A percentile compares a stretch with the other conserved stretches of the same genome.
phyloP scores from a whole-genome alignment of 176 grass and related monocot genomes.

The Melocanna baccifera region DNA sequence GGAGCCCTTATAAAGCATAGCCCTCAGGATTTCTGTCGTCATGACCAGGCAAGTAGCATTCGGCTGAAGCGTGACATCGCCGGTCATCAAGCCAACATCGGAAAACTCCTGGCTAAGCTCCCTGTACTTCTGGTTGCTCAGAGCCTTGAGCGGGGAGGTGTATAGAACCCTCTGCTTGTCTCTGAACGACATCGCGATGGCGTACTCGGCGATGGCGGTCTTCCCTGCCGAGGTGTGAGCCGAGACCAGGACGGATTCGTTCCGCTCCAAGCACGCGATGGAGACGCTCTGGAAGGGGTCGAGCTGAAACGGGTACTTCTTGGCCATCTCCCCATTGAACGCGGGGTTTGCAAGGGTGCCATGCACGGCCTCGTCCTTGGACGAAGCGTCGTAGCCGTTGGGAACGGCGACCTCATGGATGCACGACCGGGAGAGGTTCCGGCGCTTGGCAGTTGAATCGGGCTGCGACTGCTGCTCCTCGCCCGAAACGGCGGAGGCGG shows the following conservation, averaged over 20 bases:
- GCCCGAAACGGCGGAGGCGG: neutral
- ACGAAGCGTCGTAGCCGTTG: constrained; percentile 50
- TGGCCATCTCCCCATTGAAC: constrained; percentile 84
- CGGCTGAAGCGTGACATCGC: constrained; percentile 87
- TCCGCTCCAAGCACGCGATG: constrained; percentile 81
- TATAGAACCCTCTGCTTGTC: constrained; percentile 96
- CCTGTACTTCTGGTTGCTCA: constrained; percentile 98
- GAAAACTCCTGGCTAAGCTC: constrained; percentile 90
- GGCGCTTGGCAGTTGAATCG: constrained; percentile 59
- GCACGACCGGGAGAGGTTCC: constrained; percentile 64
- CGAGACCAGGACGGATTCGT: constrained; percentile 84
- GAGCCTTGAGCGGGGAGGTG: constrained; percentile 89
- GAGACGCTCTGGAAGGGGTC: constrained; percentile 93
- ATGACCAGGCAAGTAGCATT: constrained; percentile 95
- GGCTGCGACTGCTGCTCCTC: neutral
- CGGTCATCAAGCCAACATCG: constrained; percentile 92
- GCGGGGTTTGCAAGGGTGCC: constrained; percentile 63
- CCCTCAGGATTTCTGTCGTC: constrained; percentile 96
- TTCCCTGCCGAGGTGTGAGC: constrained; percentile 96
- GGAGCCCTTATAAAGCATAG: constrained; percentile 94
- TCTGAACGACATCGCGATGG: constrained; percentile 90
- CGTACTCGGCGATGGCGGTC: constrained; percentile 88
- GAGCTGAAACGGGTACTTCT: constrained; percentile 84
- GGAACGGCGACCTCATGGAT: constrained; percentile 91
- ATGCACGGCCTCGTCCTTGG: constrained; percentile 58